phyloP scores from a whole-genome alignment of 805 yeast genomes.

The Starmerella tilneyi region DNA sequence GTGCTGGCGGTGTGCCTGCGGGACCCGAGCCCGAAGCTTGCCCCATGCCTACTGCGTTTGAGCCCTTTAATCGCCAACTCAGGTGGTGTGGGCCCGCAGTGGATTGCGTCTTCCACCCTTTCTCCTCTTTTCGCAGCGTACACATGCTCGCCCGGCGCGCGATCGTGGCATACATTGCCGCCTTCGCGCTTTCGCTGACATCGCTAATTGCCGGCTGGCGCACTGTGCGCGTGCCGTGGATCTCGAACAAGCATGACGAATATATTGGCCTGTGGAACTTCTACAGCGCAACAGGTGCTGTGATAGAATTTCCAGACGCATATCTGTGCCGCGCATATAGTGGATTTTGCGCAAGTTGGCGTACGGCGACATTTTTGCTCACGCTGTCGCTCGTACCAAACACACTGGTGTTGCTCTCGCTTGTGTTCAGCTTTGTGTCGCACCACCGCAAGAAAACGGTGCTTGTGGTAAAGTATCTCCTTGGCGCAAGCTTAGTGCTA shows the following conservation, averaged over 20 bases:
- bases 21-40: no score
- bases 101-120: background rate
- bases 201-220: slow-evolving; percentile 10
- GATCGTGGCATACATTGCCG: slow-evolving; percentile 17
- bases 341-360: slow-evolving; percentile 28
- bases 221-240: slow-evolving; percentile 20
- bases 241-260: slow-evolving; percentile 13
- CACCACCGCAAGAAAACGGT: slow-evolving; percentile 24
- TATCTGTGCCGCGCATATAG: slow-evolving; percentile 18
- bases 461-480: slow-evolving; percentile 11
- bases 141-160: slow-evolving; percentile 10
- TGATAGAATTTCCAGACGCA: slow-evolving; percentile 23
- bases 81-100: background rate
- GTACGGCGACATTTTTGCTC: slow-evolving; percentile 26
- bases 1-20: no score
- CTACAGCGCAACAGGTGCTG: background rate
- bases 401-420: slow-evolving; percentile 15
- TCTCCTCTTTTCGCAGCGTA: background rate
- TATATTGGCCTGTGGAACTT: slow-evolving; percentile 15
- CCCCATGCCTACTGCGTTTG: no score
- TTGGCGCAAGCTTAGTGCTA: slow-evolving; percentile 24
- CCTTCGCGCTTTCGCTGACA: slow-evolving; percentile 12
- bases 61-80: slow-evolving; percentile 1
- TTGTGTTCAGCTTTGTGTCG: slow-evolving; percentile 21
- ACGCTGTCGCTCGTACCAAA: slow-evolving; percentile 25